A percentile compares a stretch with the other conserved stretches of the same genome.
Conservation (phyloP, 1,284 basidiomycete species). For the Ganoderma lingzhi region DNA sequence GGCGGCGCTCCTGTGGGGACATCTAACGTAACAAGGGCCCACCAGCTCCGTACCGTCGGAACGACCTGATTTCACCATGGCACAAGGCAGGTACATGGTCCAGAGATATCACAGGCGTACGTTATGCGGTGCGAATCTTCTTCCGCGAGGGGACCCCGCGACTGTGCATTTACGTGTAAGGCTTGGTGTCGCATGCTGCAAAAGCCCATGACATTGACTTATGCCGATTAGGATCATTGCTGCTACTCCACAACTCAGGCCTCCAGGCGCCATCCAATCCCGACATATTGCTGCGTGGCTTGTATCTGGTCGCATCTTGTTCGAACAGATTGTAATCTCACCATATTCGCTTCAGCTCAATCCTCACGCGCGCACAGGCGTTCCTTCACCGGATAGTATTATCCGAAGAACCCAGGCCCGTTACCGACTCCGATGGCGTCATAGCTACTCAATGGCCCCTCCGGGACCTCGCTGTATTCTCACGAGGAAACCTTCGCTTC, state of each 20-base stretch:
- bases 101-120: background rate
- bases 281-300: background rate
- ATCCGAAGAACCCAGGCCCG: background rate
- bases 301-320: slow-evolving; percentile 4
- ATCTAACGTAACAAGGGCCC: slow-evolving; percentile 4
- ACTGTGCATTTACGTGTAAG: slow-evolving; percentile 6
- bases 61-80: background rate
- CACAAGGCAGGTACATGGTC: background rate
- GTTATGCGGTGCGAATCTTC: slow-evolving; percentile 1
- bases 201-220: slow-evolving; percentile 4
- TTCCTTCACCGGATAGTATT: background rate
- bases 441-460: slow-evolving; percentile 2
- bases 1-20: slow-evolving; percentile 13
- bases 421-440: slow-evolving; percentile 1
- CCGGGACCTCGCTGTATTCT: slow-evolving; percentile 3
- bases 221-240: background rate
- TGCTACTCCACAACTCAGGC: background rate
- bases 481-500: background rate
- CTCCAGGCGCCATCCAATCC: background rate
- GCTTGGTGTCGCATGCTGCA: slow-evolving; percentile 5
- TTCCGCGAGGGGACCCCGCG: background rate
- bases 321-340: slow-evolving; percentile 1
- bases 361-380: background rate
- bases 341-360: slow-evolving; percentile 4
- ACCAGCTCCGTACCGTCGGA: slow-evolving; percentile 1